These are phyloP conservation scores for Cutaneotrichosporon daszewskae DNA, from an alignment of 1,284 basidiomycete species.

Conservation along the genomic window DNA sequence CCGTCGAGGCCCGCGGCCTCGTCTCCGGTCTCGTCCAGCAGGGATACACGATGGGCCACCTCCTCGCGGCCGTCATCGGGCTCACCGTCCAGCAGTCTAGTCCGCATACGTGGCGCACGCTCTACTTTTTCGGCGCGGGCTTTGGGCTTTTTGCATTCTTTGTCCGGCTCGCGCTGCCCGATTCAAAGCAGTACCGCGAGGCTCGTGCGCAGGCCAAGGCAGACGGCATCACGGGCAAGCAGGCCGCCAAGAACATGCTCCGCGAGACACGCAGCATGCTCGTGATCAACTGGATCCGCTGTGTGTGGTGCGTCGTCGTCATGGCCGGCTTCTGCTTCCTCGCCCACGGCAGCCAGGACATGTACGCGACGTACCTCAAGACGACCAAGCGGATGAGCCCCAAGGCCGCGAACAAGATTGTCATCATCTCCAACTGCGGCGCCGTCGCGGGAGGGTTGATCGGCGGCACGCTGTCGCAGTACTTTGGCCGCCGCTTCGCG, in stretches of 20 bases:
- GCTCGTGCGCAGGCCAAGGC: slow-evolving; percentile 33
- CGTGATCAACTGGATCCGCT: slow-evolving; percentile 68
- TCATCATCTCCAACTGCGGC: slow-evolving; percentile 67
- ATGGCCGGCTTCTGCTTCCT: slow-evolving; percentile 82
- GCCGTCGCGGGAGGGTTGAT: slow-evolving; percentile 71
- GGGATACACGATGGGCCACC: slow-evolving; percentile 59
- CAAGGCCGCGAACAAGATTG: slow-evolving; percentile 66
- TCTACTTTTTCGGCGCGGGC: slow-evolving; percentile 55
- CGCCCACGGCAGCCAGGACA: slow-evolving; percentile 57
- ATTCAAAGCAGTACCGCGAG: slow-evolving; percentile 63
- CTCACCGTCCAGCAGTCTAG: slow-evolving; percentile 48
- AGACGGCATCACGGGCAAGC: slow-evolving; percentile 35
- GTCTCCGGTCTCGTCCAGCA: slow-evolving; percentile 77
- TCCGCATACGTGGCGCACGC: slow-evolving; percentile 44
- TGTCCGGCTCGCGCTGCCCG: slow-evolving; percentile 67
- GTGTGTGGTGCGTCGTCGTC: slow-evolving; percentile 63
- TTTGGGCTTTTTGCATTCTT: slow-evolving; percentile 64
- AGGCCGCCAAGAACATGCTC: slow-evolving; percentile 65
- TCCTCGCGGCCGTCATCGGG: slow-evolving; percentile 60
- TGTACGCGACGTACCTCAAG: slow-evolving; percentile 24
- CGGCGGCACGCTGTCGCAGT: slow-evolving; percentile 73
- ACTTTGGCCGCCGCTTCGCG: slow-evolving; percentile 71
- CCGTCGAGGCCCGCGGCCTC: slow-evolving; percentile 75
- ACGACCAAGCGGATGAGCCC: slow-evolving; percentile 18
- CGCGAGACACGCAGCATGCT: slow-evolving; percentile 66